These are phyloP conservation scores for Aphanomyces astaci DNA, from an alignment of 352 stramenopile genomes.

Conservation along the genomic window DNA sequence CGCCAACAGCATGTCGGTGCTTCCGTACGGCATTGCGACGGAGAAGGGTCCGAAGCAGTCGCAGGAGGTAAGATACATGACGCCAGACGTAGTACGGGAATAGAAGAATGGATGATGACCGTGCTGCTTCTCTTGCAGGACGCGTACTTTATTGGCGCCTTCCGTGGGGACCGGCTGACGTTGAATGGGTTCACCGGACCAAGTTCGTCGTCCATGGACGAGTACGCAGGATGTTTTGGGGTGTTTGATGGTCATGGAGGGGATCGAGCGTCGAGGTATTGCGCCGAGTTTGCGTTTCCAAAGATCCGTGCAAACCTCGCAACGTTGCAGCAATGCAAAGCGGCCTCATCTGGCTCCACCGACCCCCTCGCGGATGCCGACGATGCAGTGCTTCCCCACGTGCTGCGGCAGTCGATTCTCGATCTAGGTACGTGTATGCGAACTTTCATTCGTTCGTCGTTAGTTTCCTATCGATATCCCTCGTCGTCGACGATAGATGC, in stretches of 20 bases:
- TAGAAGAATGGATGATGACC: background rate
- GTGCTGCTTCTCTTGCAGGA: slow-evolving; percentile 35
- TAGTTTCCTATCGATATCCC: too few relatives aligned
- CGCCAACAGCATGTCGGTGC: background rate
- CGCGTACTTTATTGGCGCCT: slow-evolving; percentile 72
- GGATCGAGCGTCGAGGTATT: slow-evolving; percentile 70
- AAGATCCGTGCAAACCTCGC: slow-evolving; percentile 46
- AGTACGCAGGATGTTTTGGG: slow-evolving; percentile 50
- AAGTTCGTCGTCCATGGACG: slow-evolving; percentile 24
- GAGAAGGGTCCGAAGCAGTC: slow-evolving; percentile 21
- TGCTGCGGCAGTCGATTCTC: slow-evolving; percentile 2
- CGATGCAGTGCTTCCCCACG: background rate
- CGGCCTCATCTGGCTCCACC: too few relatives aligned
- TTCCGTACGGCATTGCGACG: slow-evolving; percentile 12
- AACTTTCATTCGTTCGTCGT: too few relatives aligned
- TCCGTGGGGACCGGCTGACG: slow-evolving; percentile 46
- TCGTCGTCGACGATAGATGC: too few relatives aligned
- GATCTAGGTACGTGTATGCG: slow-evolving; percentile 17
- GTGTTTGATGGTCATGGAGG: slow-evolving; percentile 78
- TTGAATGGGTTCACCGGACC: slow-evolving; percentile 59
- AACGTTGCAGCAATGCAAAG: background rate
- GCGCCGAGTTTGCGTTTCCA: slow-evolving; percentile 59
- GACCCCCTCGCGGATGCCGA: background rate
- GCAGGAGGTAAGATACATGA: background rate
- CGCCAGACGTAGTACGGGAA: background rate